Conservation (phyloP, 2,329 filamentous ascomycete genomes). For the Talaromyces sp. region DNA sequence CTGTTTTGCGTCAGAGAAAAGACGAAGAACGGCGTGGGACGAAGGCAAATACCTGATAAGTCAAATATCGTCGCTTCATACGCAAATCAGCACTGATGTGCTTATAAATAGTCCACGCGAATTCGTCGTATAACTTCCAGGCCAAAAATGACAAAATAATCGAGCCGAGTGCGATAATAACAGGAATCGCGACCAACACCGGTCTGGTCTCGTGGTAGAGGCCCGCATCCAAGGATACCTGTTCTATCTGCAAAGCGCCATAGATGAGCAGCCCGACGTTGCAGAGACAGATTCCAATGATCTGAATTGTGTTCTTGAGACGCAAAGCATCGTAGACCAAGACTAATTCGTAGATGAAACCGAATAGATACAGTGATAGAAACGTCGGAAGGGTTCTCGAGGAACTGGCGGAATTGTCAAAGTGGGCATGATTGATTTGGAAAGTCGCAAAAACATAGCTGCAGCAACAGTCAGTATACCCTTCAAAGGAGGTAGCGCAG, state of each 20-base stretch:
- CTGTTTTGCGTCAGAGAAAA: constrained; percentile 48
- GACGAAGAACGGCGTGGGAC: constrained; percentile 38
- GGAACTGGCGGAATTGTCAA: constrained; percentile 43
- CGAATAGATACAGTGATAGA: constrained; percentile 94
- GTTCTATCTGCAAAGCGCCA: constrained; percentile 86
- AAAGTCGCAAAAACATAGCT: constrained; percentile 91
- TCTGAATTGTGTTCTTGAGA: constrained; percentile 96
- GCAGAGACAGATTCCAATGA: constrained; percentile 91
- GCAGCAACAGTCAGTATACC: constrained; percentile 7
- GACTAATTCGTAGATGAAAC: constrained; percentile 86
- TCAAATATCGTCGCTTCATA: constrained; percentile 94
- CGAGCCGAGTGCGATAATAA: constrained; percentile 74
- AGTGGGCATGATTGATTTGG: constrained; percentile 56
- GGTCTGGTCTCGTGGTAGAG: constrained; percentile 72
- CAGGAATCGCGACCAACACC: constrained; percentile 80
- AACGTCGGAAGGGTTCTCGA: constrained; percentile 83
- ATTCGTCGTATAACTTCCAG: constrained; percentile 97
- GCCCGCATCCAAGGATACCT: constrained; percentile 47
- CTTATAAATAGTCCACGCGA: constrained; percentile 99
- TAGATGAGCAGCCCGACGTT: constrained; percentile 92
- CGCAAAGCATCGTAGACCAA: constrained; percentile 91
- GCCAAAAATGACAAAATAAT: constrained; percentile 71
- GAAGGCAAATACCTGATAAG: constrained; percentile 73
- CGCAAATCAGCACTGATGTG: constrained; percentile 95
- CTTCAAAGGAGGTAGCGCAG: not conserved